Percentiles rank a stretch among this genome's conserved stretches.
Conservation (phyloP, 2,329 filamentous ascomycete genomes). For the Diaporthe sp. region DNA sequence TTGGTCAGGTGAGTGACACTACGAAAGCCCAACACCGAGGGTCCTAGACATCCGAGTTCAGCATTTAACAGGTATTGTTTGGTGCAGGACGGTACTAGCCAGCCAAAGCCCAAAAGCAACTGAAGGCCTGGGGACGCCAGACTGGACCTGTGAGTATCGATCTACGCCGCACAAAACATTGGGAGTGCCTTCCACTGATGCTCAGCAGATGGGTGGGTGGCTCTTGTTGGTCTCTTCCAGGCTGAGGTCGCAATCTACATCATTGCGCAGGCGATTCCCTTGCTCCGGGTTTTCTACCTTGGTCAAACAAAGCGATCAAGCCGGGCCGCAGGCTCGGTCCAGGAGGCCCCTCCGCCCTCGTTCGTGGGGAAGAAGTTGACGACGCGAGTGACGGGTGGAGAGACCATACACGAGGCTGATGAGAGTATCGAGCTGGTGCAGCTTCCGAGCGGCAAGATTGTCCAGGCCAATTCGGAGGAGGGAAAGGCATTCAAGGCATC, state of each 20-base stretch:
- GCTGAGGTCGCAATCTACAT: slow-evolving; percentile 37
- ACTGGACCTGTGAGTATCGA: slow-evolving; percentile 36
- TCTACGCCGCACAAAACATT: neutral
- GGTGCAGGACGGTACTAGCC: slow-evolving; percentile 12
- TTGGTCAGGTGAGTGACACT: slow-evolving; percentile 32
- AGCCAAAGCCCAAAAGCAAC: slow-evolving; percentile 23
- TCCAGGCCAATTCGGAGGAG: slow-evolving; percentile 36
- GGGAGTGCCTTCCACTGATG: neutral
- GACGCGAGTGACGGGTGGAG: neutral
- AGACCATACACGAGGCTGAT: slow-evolving; percentile 11
- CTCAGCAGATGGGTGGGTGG: slow-evolving; percentile 32
- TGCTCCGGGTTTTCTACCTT: slow-evolving; percentile 33
- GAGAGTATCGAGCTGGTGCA: slow-evolving; percentile 36
- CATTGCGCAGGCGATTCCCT: slow-evolving; percentile 37
- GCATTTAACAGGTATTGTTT: neutral
- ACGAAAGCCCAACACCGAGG: neutral
- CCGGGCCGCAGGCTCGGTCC: neutral
- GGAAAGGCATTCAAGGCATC: slow-evolving; percentile 12
- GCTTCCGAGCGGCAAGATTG: slow-evolving; percentile 32
- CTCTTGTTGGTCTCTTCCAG: slow-evolving; percentile 28
- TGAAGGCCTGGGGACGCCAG: slow-evolving; percentile 24
- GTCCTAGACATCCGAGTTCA: neutral
- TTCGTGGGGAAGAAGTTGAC: slow-evolving; percentile 10
- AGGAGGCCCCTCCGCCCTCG: neutral
- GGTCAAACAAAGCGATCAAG: slow-evolving; percentile 5